Evolutionary conservation across 2,329 filamentous ascomycete species (phyloP).

Genomic region (Penicillium sp.): DNA sequence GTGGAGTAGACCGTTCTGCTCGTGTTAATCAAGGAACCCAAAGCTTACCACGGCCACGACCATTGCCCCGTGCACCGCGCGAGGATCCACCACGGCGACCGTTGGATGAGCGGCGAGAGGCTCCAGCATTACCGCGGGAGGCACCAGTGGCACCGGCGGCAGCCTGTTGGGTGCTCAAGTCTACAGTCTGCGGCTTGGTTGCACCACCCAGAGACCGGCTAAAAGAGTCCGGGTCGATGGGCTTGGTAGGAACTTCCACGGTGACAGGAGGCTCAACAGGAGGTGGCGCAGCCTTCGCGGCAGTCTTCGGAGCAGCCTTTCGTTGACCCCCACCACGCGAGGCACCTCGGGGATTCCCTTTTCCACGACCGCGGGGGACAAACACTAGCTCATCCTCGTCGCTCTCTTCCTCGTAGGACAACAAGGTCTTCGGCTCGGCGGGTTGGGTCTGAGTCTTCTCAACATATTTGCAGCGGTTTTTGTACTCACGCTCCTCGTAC

Average conservation of each 20-base stretch:
- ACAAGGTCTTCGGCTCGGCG: constrained; percentile 44
- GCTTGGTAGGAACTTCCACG: constrained; percentile 47
- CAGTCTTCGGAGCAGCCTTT: constrained; percentile 35
- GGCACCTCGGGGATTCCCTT: constrained; percentile 31
- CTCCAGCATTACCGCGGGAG: constrained; percentile 36
- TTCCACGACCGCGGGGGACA: constrained; percentile 44
- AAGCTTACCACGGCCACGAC: constrained; percentile 44
- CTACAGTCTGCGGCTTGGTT: constrained; percentile 31
- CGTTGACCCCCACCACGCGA: constrained; percentile 30
- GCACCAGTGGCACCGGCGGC: constrained; percentile 17
- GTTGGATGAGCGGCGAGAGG: constrained; percentile 33
- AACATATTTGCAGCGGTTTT: constrained; percentile 47
- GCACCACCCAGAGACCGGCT: constrained; percentile 41
- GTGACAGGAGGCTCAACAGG: constrained; percentile 31
- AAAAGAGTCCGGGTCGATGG: constrained; percentile 52
- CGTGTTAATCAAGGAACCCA: constrained; percentile 45
- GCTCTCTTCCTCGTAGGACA: constrained; percentile 51
- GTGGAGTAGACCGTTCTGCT: constrained; percentile 22
- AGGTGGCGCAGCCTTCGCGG: constrained; percentile 22
- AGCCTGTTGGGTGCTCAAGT: constrained; percentile 36
- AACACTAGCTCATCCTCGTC: constrained; percentile 52
- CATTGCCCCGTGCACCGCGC: constrained; percentile 39
- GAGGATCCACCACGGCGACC: constrained; percentile 37
- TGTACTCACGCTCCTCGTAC: constrained; percentile 48
- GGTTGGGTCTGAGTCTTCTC: constrained; percentile 42